Conservation (phyloP, 345 rosid species). For the Firmiana major region DNA sequence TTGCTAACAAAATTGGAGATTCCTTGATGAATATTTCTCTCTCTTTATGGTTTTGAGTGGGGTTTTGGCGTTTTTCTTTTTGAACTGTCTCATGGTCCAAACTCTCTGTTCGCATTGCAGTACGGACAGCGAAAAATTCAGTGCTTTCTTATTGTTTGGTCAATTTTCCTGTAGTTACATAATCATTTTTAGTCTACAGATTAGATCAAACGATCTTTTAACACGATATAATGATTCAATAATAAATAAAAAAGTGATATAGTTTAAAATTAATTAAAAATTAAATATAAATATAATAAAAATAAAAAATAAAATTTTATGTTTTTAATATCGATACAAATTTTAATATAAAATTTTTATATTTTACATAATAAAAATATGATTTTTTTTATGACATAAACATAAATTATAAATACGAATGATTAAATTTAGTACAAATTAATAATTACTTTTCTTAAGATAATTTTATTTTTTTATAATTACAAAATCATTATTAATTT, state of each 20-base stretch:
- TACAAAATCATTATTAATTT: neutral
- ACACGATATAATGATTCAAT: no score
- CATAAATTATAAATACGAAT: no score
- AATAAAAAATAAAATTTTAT: no score
- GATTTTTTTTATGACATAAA: no score
- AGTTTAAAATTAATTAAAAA: no score
- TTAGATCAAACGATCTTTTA: no score
- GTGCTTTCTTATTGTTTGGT: constrained; percentile 13
- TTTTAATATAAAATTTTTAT: no score
- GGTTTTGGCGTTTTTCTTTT: constrained; percentile 38
- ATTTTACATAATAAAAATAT: no score
- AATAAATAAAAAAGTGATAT: no score
- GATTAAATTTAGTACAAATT: no score
- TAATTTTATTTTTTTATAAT: neutral
- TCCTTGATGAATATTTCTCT: neutral
- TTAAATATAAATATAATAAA: no score
- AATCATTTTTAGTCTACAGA: constrained; percentile 24
- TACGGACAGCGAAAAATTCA: constrained; percentile 19
- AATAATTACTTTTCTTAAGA: neutral
- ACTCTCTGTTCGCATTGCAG: constrained; percentile 4
- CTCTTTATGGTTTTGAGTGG: constrained; percentile 38
- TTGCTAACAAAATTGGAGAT: constrained; percentile 24
- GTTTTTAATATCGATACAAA: no score
- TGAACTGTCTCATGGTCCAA: neutral
- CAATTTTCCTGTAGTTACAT: constrained; percentile 25